Base-by-base conservation (phyloP, 106 monocot species). In the Dioscorea dumetorum region DNA sequence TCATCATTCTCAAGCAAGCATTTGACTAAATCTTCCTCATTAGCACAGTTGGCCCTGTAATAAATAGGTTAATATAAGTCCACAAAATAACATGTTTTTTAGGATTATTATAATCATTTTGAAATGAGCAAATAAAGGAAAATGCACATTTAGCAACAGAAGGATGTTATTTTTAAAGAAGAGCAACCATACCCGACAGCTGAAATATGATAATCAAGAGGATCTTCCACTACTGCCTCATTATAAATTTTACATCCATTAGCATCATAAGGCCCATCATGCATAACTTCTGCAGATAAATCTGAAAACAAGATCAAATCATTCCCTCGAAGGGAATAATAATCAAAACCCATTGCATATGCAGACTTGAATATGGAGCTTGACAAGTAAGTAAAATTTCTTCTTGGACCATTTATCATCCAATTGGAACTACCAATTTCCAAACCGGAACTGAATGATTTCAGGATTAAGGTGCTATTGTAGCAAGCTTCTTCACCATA, bases 381-480 rank as follows among this genome's bases (percentile, higher is more conserved):
- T 49, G 91, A 77, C 67, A 95, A 60, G 70, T 91, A 91, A 68
- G 83, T 69, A 34, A 91, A 7, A 60, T 62, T 91, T 65, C 76
- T 76, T 82, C 80, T 78, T 24, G 83, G 88, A 67, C 84, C 67
- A 61, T 54, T 70, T 72, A 99, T 83, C n/a, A n/a, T 85, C 97
- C 97, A 99, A 82, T 90, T 87, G 53, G 75, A 84, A 68, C 82
- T 79, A 24, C 97, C 97, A 58, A 99, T 87, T 69, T 99, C 97
- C 75, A 90, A 77, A 22, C 97, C 97, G 22, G 97, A 99, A 74
- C 97, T 99, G 66, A 81, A 83, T 50, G 97, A 80, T 74, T 87
- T 99, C 57, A 92, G 58, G 56, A 83, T 64, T 34, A 99, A 66
- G 4, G 76, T 58, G 65, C 83, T 78, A 78, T 92, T 90, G 64